A percentile compares a stretch with the other conserved stretches of the same genome.
Conservation (phyloP, 495 filamentous ascomycete species). For the Penicillium cinerascens region DNA sequence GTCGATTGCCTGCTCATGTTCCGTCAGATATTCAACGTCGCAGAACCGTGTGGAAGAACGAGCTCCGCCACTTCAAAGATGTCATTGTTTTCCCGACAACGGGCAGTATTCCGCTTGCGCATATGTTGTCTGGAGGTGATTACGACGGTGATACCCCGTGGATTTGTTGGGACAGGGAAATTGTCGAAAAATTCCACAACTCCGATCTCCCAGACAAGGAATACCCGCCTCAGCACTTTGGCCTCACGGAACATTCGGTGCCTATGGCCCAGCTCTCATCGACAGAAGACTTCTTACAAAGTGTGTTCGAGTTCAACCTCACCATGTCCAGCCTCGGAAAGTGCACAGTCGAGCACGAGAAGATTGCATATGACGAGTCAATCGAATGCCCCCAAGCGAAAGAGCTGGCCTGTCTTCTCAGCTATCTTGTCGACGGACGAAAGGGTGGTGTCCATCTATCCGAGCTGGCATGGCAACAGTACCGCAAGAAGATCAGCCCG, state of each 20-base stretch:
- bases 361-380: slow-evolving; percentile 60
- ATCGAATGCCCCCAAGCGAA: slow-evolving; percentile 55
- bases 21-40: slow-evolving; percentile 78
- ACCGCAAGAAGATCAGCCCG: slow-evolving; percentile 42
- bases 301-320: slow-evolving; percentile 63
- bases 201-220: slow-evolving; percentile 49
- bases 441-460: slow-evolving; percentile 72
- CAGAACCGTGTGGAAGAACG: slow-evolving; percentile 60
- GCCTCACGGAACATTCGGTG: slow-evolving; percentile 56
- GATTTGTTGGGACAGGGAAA: slow-evolving; percentile 81
- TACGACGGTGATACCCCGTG: slow-evolving; percentile 91
- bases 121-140: slow-evolving; percentile 86
- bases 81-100: slow-evolving; percentile 80
- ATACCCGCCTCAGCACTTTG: slow-evolving; percentile 50
- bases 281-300: slow-evolving; percentile 47
- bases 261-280: slow-evolving; percentile 30
- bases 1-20: slow-evolving; percentile 76
- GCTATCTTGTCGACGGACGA: slow-evolving; percentile 73
- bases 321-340: slow-evolving; percentile 63
- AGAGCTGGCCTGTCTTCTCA: slow-evolving; percentile 64
- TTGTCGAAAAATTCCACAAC: slow-evolving; percentile 75
- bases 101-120: slow-evolving; percentile 67
- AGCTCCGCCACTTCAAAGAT: slow-evolving; percentile 74
- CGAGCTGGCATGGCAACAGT: slow-evolving; percentile 50
- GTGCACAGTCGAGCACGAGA: slow-evolving; percentile 73